Evolutionary conservation across 257 asterid species (phyloP).

Genomic region (Solanum neorickii): DNA sequence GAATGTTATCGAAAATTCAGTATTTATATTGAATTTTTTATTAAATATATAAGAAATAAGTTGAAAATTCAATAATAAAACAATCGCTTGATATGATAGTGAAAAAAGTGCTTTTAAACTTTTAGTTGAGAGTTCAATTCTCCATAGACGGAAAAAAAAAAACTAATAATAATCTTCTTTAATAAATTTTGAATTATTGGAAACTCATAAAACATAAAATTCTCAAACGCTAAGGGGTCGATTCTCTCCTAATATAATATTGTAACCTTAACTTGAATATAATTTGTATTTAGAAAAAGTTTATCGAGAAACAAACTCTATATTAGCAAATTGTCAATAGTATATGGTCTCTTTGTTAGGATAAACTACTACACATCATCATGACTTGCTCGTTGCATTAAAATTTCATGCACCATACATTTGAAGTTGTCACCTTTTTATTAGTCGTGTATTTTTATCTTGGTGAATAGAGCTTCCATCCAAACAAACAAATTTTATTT

Average conservation of each 20-base stretch:
- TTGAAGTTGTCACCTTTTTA: background rate
- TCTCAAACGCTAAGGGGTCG: background rate
- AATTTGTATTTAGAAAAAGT: background rate
- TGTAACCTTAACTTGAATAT: background rate
- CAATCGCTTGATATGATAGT: no score
- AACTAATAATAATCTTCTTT: background rate
- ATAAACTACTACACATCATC: background rate
- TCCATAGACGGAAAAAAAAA: background rate
- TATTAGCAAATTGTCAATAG: background rate
- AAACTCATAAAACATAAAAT: no score
- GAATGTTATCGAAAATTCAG: no score
- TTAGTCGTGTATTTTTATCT: no score
- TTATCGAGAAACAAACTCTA: background rate
- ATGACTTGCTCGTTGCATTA: background rate
- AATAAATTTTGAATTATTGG: no score
- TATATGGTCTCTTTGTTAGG: background rate
- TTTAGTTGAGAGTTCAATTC: background rate
- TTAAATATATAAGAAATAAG: background rate
- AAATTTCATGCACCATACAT: background rate
- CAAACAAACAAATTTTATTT: no score
- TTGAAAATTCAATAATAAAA: background rate
- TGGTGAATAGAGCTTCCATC: no score
- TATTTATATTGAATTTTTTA: no score
- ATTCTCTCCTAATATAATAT: no score
- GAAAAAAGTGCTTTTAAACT: no score